Evolutionary conservation across 192 early-diverging fungal species (phyloP), one percentile per base, ranked within the genome.

Genomic region (Podila verticillata): DNA sequence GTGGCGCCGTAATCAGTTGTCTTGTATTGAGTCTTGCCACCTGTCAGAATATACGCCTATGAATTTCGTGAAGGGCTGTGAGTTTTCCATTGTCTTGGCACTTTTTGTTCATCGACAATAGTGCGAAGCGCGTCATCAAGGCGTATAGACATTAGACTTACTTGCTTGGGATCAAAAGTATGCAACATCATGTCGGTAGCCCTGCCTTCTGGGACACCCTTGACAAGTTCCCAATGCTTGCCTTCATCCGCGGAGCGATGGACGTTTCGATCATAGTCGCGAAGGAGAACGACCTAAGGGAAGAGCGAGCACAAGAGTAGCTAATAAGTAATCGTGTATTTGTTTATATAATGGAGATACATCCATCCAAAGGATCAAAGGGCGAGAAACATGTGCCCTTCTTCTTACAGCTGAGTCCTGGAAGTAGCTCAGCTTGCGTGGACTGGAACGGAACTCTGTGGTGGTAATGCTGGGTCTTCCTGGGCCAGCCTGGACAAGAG

Each of bases 201-300:
- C 56, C 73, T 71, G 28, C 86, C 84, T 2, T 61, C 74, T 0
- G 82, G 79, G 29, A 92, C 86, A 29, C 74, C 85, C 12, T 51
- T 32, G 56, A 90, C 83, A 48, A 34, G 73, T 8, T 35, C 57
- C 93, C 93, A 94, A 20, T 75, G 63, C 57, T 89, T 88, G 48
- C 94, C 95, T 64, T 90, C 84, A 57, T 96, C 85, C 10, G 68
- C 61, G 30, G 94, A 94, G 47, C 89, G 87, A 68, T 79, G 89
- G 17, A 95, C 66, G 7, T 73, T 79, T 9, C 31, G 63, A 9
- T 24, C 22, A 2, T 3, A 5, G 31, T 82, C 73, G 13, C 47
- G 72, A 26, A 61, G 62, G 1, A 82, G 57, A 24, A 82, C 68
- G 5, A 82, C 68, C 80, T 82, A 58, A 20, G 4, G 15, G 10